A percentile compares a stretch with the other conserved stretches of the same genome.
Evolutionary conservation across 495 filamentous ascomycete genomes (phyloP).

Genomic region (Talaromyces adpressus): DNA sequence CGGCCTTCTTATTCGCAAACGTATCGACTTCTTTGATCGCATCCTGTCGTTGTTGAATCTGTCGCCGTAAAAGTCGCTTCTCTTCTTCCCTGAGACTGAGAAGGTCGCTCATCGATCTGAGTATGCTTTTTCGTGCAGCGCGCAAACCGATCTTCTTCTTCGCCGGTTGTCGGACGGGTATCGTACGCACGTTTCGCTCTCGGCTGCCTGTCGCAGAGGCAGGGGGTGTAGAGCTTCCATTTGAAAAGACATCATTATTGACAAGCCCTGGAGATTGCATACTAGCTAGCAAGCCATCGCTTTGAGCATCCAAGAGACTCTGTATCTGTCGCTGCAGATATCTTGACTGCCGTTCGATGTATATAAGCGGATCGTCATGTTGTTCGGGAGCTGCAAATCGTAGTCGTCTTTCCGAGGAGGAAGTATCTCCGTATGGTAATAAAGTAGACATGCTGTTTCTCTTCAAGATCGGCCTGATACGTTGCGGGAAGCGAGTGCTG

Average conservation of each 20-base stretch:
- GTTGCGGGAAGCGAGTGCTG: neutral
- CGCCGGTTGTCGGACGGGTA: constrained; percentile 58
- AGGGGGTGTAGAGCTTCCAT: constrained; percentile 42
- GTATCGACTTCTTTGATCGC: constrained; percentile 54
- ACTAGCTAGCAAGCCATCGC: constrained; percentile 61
- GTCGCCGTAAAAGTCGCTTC: constrained; percentile 48
- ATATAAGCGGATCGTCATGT: constrained; percentile 33
- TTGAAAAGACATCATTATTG: constrained; percentile 29
- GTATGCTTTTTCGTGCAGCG: constrained; percentile 64
- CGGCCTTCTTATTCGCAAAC: constrained; percentile 46
- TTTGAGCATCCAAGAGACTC: constrained; percentile 75
- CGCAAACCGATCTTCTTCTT: constrained; percentile 51
- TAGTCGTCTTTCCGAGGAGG: constrained; percentile 6
- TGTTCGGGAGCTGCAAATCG: constrained; percentile 17
- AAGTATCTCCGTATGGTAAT: neutral
- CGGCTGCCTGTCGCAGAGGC: constrained; percentile 18
- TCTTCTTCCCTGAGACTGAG: constrained; percentile 69
- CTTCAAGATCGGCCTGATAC: neutral
- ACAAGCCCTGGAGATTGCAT: neutral
- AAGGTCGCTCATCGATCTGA: constrained; percentile 63
- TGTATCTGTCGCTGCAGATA: constrained; percentile 72
- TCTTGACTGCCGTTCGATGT: constrained; percentile 38
- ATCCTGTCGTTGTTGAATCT: constrained; percentile 49
- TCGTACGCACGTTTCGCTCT: constrained; percentile 25
- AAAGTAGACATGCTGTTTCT: constrained; percentile 6